These are phyloP conservation scores for Zasmidium angulare DNA, from an alignment of 2,329 filamentous ascomycete genomes.

Conservation along the genomic window DNA sequence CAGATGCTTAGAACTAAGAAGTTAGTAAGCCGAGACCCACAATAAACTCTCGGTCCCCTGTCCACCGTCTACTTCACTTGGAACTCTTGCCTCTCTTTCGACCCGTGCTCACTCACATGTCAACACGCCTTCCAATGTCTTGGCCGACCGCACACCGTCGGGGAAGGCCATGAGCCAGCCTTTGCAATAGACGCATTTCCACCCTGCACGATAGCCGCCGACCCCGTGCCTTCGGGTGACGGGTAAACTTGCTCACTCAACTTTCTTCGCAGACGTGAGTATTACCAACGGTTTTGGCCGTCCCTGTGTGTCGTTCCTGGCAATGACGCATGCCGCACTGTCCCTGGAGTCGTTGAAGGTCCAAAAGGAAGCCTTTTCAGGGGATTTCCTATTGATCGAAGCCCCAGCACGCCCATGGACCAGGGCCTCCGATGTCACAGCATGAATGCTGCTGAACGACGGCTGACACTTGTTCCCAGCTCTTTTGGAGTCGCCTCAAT, in stretches of 20 bases:
- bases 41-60: not conserved
- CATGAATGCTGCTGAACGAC: not conserved
- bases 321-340: slow-evolving; percentile 16
- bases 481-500: not conserved
- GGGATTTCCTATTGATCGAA: not conserved
- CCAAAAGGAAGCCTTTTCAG: not conserved
- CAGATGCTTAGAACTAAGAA: slow-evolving; percentile 1
- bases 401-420: slow-evolving; percentile 3
- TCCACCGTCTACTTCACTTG: not conserved
- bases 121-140: not conserved
- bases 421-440: slow-evolving; percentile 1
- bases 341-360: slow-evolving; percentile 2
- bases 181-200: not conserved
- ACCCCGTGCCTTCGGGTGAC: not conserved
- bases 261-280: slow-evolving; percentile 16
- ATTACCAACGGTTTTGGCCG: slow-evolving; percentile 17
- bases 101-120: not conserved
- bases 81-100: not conserved
- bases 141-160: not conserved
- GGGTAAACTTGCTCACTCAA: slow-evolving; percentile 28
- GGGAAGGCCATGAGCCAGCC: not conserved
- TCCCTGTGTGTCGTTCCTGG: slow-evolving; percentile 16
- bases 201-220: not conserved
- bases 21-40: not conserved
- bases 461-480: not conserved